phyloP scores from a whole-genome alignment of 768 basidiomycete species.

The Sporobolomyces roseus region DNA sequence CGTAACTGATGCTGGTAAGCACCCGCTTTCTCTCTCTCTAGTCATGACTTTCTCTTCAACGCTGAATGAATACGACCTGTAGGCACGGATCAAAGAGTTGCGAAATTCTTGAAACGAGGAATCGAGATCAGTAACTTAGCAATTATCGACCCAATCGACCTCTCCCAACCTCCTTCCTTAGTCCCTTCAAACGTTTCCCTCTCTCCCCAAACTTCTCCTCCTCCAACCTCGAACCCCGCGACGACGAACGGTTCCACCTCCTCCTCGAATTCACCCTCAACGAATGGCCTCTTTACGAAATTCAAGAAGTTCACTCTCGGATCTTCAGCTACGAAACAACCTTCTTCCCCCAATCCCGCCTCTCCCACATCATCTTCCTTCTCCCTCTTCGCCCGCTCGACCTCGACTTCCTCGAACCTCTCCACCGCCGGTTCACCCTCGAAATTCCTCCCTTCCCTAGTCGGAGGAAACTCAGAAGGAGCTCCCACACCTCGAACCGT shows the following conservation, averaged over 20 bases:
- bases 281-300: conserved; percentile 10
- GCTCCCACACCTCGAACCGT: conserved; percentile 14
- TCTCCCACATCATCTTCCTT: background rate
- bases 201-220: background rate
- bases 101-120: conserved; percentile 65
- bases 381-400: background rate
- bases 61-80: background rate
- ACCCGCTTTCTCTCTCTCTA: background rate
- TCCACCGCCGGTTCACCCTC: background rate
- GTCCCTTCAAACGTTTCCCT: background rate
- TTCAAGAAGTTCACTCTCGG: conserved; percentile 30
- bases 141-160: conserved; percentile 71
- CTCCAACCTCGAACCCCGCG: background rate
- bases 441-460: conserved; percentile 28
- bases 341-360: background rate
- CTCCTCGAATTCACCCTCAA: background rate
- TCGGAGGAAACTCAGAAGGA: conserved; percentile 14
- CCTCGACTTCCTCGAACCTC: too few species aligned
- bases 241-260: background rate
- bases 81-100: conserved; percentile 72
- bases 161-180: conserved; percentile 9
- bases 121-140: conserved; percentile 74
- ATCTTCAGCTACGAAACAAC: background rate
- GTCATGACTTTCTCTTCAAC: background rate
- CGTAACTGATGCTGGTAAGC: conserved; percentile 70